phyloP scores from a whole-genome alignment of 2,329 filamentous ascomycete genomes.

The Diaporthe eres region DNA sequence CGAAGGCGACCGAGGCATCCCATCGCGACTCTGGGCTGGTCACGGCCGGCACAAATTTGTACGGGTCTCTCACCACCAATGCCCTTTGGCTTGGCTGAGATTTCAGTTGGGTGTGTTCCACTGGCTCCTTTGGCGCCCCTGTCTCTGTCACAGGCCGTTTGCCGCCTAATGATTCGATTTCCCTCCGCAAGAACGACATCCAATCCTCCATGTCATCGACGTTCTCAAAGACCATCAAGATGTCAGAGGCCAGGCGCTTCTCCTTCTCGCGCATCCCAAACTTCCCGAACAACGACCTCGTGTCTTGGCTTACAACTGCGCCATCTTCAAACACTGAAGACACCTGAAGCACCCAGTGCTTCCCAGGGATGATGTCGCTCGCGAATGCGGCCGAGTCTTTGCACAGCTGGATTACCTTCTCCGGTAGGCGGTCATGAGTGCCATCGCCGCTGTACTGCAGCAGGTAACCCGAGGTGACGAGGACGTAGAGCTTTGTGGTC shows the following conservation, averaged over 20 bases:
- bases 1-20: constrained; percentile 43
- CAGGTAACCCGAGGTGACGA: constrained; percentile 79
- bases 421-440: constrained; percentile 78
- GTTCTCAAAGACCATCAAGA: constrained; percentile 80
- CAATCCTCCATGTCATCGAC: constrained; percentile 83
- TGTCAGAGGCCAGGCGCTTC: constrained; percentile 71
- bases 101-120: constrained; percentile 51
- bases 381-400: constrained; percentile 84
- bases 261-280: constrained; percentile 72
- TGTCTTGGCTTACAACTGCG: constrained; percentile 62
- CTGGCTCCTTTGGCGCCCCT: constrained; percentile 63
- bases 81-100: constrained; percentile 61
- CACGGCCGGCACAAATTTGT: constrained; percentile 60
- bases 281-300: constrained; percentile 75
- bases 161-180: constrained; percentile 79
- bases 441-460: constrained; percentile 82
- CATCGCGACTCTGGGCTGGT: constrained; percentile 54
- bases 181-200: constrained; percentile 76
- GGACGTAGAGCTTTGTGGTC: constrained; percentile 79
- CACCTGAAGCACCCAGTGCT: constrained; percentile 85
- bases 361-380: constrained; percentile 83
- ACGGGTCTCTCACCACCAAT: constrained; percentile 62
- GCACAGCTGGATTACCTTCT: constrained; percentile 80
- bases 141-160: constrained; percentile 74
- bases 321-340: constrained; percentile 75